phyloP scores from a whole-genome alignment of 441 rosid species.

The Corymbia citriodora region DNA sequence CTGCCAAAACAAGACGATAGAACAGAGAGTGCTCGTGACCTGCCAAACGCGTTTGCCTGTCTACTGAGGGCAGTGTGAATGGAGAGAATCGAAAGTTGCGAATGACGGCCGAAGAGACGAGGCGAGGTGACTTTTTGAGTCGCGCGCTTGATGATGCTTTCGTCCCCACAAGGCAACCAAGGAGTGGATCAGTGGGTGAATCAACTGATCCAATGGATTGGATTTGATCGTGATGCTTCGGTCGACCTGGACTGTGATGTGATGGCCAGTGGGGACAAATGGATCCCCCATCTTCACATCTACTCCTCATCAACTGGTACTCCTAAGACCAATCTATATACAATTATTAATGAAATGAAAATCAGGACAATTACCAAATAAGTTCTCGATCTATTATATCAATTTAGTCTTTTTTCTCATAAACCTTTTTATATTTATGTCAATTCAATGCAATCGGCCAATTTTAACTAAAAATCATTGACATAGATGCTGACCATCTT shows the following conservation, averaged over 20 bases:
- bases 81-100: neutral
- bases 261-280: neutral
- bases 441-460: neutral
- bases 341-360: neutral
- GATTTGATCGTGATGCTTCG: neutral
- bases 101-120: neutral
- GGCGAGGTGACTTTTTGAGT: neutral
- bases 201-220: neutral
- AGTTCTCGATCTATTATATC: rapidly evolving
- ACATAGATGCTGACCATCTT: rapidly evolving
- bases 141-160: too few species aligned
- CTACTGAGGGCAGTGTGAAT: neutral
- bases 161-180: too few species aligned
- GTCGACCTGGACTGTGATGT: neutral
- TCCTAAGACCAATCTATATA: neutral
- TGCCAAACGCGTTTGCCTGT: neutral
- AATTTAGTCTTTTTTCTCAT: too few species aligned
- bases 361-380: neutral
- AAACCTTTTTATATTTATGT: rapidly evolving
- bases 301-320: neutral
- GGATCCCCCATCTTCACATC: neutral
- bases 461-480: rapidly evolving
- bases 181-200: neutral
- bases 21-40: neutral
- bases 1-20: neutral